Conservation (phyloP, 495 filamentous ascomycete species). For the Trichoderma asperelloides region DNA sequence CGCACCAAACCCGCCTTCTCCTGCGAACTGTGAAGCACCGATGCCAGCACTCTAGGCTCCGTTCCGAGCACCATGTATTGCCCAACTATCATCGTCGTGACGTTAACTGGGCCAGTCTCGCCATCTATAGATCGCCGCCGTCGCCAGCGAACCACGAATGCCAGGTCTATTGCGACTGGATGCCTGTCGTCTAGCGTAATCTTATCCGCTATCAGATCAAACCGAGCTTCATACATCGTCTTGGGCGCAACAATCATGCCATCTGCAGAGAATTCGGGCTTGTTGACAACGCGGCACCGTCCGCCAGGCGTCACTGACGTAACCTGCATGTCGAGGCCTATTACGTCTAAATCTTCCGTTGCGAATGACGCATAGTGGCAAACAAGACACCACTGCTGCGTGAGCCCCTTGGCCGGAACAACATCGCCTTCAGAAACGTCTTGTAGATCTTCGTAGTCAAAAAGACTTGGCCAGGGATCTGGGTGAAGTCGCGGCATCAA, state of each 20-base stretch:
- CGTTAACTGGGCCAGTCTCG: constrained; percentile 34
- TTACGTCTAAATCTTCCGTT: constrained; percentile 56
- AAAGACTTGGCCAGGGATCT: constrained; percentile 79
- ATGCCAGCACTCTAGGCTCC: constrained; percentile 81
- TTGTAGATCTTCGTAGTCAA: constrained; percentile 42
- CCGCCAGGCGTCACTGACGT: constrained; percentile 45
- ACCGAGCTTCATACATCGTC: constrained; percentile 59
- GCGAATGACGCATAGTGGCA: constrained; percentile 68
- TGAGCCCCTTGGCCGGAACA: constrained; percentile 46
- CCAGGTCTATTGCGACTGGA: constrained; percentile 60
- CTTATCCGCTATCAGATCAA: constrained; percentile 64
- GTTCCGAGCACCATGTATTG: constrained; percentile 68
- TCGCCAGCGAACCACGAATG: constrained; percentile 69
- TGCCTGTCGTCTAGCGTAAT: constrained; percentile 68
- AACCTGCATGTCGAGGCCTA: constrained; percentile 50
- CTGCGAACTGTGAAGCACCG: constrained; percentile 36
- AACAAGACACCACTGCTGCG: constrained; percentile 70
- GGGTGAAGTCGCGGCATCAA: constrained; percentile 68
- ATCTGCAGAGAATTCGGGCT: constrained; percentile 18
- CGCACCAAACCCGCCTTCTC: constrained; percentile 22
- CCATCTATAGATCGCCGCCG: constrained; percentile 30
- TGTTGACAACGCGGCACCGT: constrained; percentile 26
- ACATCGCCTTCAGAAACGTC: constrained; percentile 17
- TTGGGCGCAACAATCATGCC: constrained; percentile 45
- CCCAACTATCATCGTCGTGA: constrained; percentile 58